These are phyloP conservation scores for Colletotrichum costaricense DNA, from an alignment of 2,329 filamentous ascomycete species.

Conservation along the genomic window DNA sequence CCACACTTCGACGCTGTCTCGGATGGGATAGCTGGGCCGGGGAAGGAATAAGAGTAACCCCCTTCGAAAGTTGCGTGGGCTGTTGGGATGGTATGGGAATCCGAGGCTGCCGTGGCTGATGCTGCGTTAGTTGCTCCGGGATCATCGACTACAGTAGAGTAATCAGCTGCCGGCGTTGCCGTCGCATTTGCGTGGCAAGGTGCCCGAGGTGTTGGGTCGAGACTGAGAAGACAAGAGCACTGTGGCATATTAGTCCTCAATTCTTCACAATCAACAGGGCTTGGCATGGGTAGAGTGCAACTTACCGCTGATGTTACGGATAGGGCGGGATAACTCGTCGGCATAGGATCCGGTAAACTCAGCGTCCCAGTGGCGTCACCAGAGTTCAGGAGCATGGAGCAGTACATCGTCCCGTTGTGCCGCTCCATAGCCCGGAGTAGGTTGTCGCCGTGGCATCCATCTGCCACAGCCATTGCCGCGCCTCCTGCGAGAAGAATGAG, in stretches of 20 bases:
- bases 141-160: neutral
- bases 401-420: constrained; percentile 27
- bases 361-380: neutral
- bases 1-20: neutral
- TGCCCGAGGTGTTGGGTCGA: neutral
- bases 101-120: neutral
- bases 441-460: constrained; percentile 33
- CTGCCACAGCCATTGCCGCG: neutral
- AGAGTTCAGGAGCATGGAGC: constrained; percentile 4
- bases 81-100: neutral
- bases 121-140: neutral
- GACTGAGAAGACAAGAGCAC: constrained; percentile 30
- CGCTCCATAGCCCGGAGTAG: constrained; percentile 32
- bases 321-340: constrained; percentile 6
- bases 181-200: neutral
- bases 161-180: neutral
- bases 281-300: neutral
- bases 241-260: neutral
- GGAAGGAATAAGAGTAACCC: constrained; percentile 22
- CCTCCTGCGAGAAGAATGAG: neutral
- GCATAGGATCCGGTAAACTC: neutral
- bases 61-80: neutral
- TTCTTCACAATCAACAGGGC: neutral
- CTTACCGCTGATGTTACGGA: constrained; percentile 27
- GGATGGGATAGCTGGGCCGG: neutral